Percentiles rank a stretch among this genome's conserved stretches.
These are phyloP conservation scores for Geotrichum bryndzae DNA, from an alignment of 1,139 yeast species.

Conservation along the genomic window DNA sequence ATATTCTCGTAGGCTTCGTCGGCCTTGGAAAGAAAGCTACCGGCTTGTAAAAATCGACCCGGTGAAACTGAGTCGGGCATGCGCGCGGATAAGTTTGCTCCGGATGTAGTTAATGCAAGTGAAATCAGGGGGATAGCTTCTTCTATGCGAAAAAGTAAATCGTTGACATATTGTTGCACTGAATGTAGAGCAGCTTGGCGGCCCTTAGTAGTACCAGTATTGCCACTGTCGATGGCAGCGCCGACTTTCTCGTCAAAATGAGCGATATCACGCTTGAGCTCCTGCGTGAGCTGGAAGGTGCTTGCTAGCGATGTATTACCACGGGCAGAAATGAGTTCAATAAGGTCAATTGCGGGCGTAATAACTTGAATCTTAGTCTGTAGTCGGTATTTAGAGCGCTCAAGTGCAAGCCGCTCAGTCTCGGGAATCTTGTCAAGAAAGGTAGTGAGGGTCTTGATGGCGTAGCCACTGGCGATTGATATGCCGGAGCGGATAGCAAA, in stretches of 20 bases:
- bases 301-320: slow-evolving; percentile 62
- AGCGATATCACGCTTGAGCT: slow-evolving; percentile 54
- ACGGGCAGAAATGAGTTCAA: slow-evolving; percentile 61
- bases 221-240: slow-evolving; percentile 11
- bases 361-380: slow-evolving; percentile 59
- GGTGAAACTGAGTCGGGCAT: slow-evolving; percentile 56
- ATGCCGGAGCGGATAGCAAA: slow-evolving; percentile 77
- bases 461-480: slow-evolving; percentile 69
- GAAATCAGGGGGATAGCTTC: slow-evolving; percentile 67
- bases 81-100: slow-evolving; percentile 53
- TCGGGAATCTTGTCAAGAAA: slow-evolving; percentile 59
- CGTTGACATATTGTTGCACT: slow-evolving; percentile 48
- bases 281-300: slow-evolving; percentile 51
- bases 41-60: slow-evolving; percentile 60
- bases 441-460: slow-evolving; percentile 57
- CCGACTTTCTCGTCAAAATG: slow-evolving; percentile 50
- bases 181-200: slow-evolving; percentile 40
- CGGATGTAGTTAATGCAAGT: slow-evolving; percentile 63
- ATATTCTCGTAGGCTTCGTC: slow-evolving; percentile 27
- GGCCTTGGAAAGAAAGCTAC: slow-evolving; percentile 44
- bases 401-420: slow-evolving; percentile 45
- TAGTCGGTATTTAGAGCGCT: slow-evolving; percentile 42
- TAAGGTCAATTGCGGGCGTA: slow-evolving; percentile 63
- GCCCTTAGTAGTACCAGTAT: background rate
- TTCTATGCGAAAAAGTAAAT: slow-evolving; percentile 50